A percentile compares a stretch with the other conserved stretches of the same genome.
Conservation (phyloP, 306 rosid genomes). For the Cotoneaster glaucophyllus region DNA sequence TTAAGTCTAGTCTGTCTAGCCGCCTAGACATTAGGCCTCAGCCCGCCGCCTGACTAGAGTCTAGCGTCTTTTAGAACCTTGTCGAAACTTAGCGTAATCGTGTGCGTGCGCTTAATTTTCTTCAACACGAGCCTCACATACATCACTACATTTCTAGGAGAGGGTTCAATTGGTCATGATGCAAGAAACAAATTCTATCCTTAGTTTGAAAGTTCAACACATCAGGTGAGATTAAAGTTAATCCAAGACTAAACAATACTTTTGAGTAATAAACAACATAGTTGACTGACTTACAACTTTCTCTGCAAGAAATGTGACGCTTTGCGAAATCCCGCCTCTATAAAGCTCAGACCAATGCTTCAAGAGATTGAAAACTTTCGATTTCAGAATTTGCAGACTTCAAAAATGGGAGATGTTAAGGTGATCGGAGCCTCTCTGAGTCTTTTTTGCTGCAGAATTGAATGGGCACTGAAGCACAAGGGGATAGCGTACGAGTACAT, state of each 20-base stretch:
- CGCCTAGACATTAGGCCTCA: no score
- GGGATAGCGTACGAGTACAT: slow-evolving; percentile 32
- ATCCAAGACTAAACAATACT: not conserved
- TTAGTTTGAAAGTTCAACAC: not conserved
- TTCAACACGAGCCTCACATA: no score
- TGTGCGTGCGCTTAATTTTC: no score
- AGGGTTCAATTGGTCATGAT: not conserved
- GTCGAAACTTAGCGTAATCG: no score
- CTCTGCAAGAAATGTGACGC: slow-evolving; percentile 1
- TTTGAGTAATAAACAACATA: not conserved
- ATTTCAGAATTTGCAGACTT: not conserved
- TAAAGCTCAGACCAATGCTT: slow-evolving; percentile 3
- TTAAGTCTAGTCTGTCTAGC: no score
- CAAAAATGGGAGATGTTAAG: slow-evolving; percentile 20
- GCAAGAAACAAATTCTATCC: not conserved
- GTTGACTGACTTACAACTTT: not conserved
- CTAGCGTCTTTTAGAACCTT: no score
- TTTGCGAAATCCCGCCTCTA: not conserved
- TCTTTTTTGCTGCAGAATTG: slow-evolving; percentile 24
- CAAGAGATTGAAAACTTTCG: not conserved
- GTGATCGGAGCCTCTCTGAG: slow-evolving; percentile 15
- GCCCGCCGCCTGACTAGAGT: no score
- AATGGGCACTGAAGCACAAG: slow-evolving; percentile 40
- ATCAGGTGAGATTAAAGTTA: not conserved
- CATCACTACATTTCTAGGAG: not conserved